A percentile compares a stretch with the other conserved stretches of the same genome.
Evolutionary conservation across 495 filamentous ascomycete species (phyloP).

Genomic region (Jackrogersella multiformis): DNA sequence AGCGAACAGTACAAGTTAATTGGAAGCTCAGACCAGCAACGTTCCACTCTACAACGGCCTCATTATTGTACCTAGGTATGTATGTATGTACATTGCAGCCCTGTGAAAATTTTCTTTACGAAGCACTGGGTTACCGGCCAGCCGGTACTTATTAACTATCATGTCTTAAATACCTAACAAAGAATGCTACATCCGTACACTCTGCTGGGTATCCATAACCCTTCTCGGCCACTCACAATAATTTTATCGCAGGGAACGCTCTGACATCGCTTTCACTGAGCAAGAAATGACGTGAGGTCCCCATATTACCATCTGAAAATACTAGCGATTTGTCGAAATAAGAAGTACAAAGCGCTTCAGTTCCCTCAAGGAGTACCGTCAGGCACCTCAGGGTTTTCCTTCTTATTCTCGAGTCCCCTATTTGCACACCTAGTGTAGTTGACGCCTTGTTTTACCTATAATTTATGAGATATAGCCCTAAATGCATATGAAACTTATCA

Average conservation of each 20-base stretch:
- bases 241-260: slow-evolving; percentile 13
- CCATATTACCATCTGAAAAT: slow-evolving; percentile 11
- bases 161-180: not conserved
- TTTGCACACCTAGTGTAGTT: not conserved
- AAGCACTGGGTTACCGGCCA: not conserved
- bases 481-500: slow-evolving; percentile 1
- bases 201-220: not conserved
- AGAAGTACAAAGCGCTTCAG: slow-evolving; percentile 9
- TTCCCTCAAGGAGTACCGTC: slow-evolving; percentile 3
- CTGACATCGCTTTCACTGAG: slow-evolving; percentile 12
- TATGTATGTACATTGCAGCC: slow-evolving; percentile 7
- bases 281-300: slow-evolving; percentile 15
- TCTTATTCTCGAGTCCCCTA: not conserved
- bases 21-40: slow-evolving; percentile 38
- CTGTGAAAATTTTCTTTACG: slow-evolving; percentile 10
- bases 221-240: not conserved
- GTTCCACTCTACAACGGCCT: slow-evolving; percentile 8
- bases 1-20: slow-evolving; percentile 16
- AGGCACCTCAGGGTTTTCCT: not conserved
- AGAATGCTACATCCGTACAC: not conserved
- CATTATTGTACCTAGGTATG: not conserved
- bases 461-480: slow-evolving; percentile 13
- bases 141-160: not conserved
- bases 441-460: slow-evolving; percentile 9
- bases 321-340: slow-evolving; percentile 14